Conservation (phyloP, 2,329 filamentous ascomycete genomes). For the Pseudogymnoascus sp. region DNA sequence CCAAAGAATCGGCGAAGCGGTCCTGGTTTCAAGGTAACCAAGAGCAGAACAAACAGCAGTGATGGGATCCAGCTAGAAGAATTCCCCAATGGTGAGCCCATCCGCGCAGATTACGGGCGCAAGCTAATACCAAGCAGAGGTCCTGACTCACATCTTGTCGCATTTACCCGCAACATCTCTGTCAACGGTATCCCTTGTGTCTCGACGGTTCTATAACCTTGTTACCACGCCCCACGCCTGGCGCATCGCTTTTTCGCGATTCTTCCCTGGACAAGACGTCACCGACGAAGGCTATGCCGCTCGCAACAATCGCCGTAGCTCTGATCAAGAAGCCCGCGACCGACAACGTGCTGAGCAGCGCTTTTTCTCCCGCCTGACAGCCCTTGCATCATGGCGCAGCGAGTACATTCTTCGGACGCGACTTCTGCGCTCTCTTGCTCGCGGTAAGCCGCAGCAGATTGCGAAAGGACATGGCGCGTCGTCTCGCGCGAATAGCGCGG, state of each 20-base stretch:
- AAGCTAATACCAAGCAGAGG: constrained; percentile 52
- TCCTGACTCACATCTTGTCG: constrained; percentile 84
- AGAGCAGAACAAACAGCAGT: constrained; percentile 31
- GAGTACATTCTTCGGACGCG: constrained; percentile 88
- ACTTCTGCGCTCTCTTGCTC: constrained; percentile 70
- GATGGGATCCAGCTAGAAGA: constrained; percentile 32
- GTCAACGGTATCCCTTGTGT: constrained; percentile 75
- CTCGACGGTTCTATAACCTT: constrained; percentile 75
- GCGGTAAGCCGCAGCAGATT: constrained; percentile 68
- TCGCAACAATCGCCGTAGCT: constrained; percentile 32
- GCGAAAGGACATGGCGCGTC: constrained; percentile 46
- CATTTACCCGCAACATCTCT: constrained; percentile 83
- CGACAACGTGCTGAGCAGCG: constrained; percentile 64
- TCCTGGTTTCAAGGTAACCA: constrained; percentile 50
- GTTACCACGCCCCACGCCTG: constrained; percentile 90
- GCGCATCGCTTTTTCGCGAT: constrained; percentile 86
- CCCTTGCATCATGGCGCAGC: constrained; percentile 86
- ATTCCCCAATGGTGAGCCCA: constrained; percentile 74
- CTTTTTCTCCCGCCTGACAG: constrained; percentile 74
- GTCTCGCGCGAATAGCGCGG: constrained; percentile 38
- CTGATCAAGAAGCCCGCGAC: constrained; percentile 43
- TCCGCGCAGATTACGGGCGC: constrained; percentile 15
- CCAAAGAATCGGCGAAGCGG: constrained; percentile 36
- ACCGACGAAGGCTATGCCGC: constrained; percentile 31
- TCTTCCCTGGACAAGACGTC: constrained; percentile 71